Percentiles rank a stretch among this genome's conserved stretches.
Conservation (phyloP, 2,329 filamentous ascomycete genomes). For the Epichloe festucae region DNA sequence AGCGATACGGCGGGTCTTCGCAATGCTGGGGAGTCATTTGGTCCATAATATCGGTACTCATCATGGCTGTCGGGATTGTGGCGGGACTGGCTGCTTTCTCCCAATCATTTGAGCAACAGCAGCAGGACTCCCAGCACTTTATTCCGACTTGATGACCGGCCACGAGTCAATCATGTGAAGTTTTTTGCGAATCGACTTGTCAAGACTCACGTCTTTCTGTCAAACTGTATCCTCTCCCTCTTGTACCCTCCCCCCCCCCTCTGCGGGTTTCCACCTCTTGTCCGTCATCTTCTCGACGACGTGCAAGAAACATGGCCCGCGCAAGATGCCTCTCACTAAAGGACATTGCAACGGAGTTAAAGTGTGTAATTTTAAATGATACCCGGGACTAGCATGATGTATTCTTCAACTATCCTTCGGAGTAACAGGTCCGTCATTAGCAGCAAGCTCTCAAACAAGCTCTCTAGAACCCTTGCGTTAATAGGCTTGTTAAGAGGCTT, state of each 20-base stretch:
- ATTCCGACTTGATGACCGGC: slow-evolving; percentile 31
- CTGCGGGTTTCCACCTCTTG: no score
- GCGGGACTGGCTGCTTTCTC: slow-evolving; percentile 66
- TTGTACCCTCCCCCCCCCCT: no score
- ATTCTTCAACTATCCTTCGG: no score
- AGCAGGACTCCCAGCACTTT: slow-evolving; percentile 55
- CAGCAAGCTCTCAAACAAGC: no score
- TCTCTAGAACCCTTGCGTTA: no score
- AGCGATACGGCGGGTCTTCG: slow-evolving; percentile 65
- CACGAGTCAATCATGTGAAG: no score
- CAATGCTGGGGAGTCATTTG: slow-evolving; percentile 73
- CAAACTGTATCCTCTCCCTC: no score
- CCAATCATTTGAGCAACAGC: slow-evolving; percentile 54
- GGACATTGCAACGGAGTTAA: not conserved
- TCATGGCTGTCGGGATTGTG: slow-evolving; percentile 64
- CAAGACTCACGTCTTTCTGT: not conserved
- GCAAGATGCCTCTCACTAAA: no score
- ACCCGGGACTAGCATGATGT: not conserved
- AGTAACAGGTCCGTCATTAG: no score
- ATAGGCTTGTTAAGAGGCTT: no score
- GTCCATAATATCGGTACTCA: slow-evolving; percentile 56
- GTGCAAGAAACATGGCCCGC: no score
- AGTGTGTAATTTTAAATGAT: not conserved
- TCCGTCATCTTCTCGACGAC: no score
- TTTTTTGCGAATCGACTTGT: not conserved